phyloP scores from a whole-genome alignment of 1,284 basidiomycete species.

The Ceratobasidium sp. region DNA sequence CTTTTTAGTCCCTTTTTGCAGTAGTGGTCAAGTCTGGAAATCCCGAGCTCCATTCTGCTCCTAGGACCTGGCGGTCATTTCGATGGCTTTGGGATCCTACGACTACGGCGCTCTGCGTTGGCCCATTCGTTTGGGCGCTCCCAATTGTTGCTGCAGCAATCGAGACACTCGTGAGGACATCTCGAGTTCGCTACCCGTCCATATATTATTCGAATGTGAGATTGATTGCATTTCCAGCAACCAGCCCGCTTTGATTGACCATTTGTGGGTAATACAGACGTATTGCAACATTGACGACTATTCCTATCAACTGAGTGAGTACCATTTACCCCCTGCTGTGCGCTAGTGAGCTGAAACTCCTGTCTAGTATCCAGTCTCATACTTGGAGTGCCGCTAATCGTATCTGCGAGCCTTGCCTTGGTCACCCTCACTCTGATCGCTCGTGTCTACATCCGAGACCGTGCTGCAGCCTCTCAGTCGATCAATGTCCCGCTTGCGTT shows the following conservation, averaged over 20 bases:
- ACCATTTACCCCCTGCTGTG: neutral
- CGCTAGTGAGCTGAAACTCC: neutral
- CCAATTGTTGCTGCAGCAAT: conserved; percentile 11
- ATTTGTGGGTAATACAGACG: neutral
- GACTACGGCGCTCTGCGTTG: conserved; percentile 20
- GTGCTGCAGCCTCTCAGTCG: conserved; percentile 4
- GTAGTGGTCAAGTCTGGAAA: conserved; percentile 30
- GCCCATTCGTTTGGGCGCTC: conserved; percentile 30
- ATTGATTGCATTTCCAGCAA: too few relatives aligned
- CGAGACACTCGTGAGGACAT: conserved; percentile 23
- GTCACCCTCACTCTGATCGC: conserved; percentile 8
- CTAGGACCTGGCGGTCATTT: conserved; percentile 31
- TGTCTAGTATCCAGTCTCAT: conserved; percentile 6
- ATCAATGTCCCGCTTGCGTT: conserved; percentile 27
- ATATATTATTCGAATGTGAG: conserved; percentile 40
- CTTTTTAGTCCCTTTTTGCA: conserved; percentile 27
- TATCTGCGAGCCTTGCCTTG: neutral
- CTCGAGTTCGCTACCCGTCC: conserved; percentile 10
- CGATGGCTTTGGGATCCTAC: conserved; percentile 38
- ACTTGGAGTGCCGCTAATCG: conserved; percentile 16
- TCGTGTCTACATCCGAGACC: neutral
- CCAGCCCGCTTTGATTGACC: neutral
- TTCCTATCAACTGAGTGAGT: conserved; percentile 15
- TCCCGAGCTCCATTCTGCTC: conserved; percentile 10
- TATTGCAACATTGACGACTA: conserved; percentile 38